Evolutionary conservation across 1,284 basidiomycete species (phyloP), one percentile per base, ranked within the genome.

Genomic region (Amylostereum areolatum): DNA sequence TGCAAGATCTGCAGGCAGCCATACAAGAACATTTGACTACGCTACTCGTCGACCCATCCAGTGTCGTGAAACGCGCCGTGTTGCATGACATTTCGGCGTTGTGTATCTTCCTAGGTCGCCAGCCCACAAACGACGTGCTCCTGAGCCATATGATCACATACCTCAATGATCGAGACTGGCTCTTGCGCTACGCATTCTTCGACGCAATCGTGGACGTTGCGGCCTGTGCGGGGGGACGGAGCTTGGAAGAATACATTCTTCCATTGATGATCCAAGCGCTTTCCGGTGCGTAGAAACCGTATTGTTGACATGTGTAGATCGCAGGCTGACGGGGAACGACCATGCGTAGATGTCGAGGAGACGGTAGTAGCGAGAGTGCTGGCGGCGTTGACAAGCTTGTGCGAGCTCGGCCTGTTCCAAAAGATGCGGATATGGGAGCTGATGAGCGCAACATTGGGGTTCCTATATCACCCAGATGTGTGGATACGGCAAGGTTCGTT

Each of bases 121-220:
- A 92, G 62, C 89, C 86, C 62, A 96, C 97, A 1, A 96, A 97
- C 67, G 95, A 99, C 58, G 89, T 96, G 3, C 73, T 99, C 5
- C 73, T 99, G 24, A 94, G 92, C 57, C 95, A 99, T 65, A 96
- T 99, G 85, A 95, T 99, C 64, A 99, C 97, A 0, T 99, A 97
- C 62, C 77, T 99, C 57, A 99, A 99, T 62, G 95, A 98, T 60
- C 75, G 90, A 8, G 92, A 97, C 62, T 98, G 96, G 95, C 69
- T 89, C 25, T 70, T 99, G 41, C 78, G 97, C 2, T 81, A 86
- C 55, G 90, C 92, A 0, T 98, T 99, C 65, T 97, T 98, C 61
- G 93, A 97, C 62, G 91, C 90, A 54, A 92, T 98, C 28, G 91
- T 97, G 6, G 92, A 92, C 52, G 92, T 99, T 2, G 96, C 93